A percentile compares a stretch with the other conserved stretches of the same genome.
Conservation (phyloP, 2,329 filamentous ascomycete genomes). For the Aureobasidium sp. region DNA sequence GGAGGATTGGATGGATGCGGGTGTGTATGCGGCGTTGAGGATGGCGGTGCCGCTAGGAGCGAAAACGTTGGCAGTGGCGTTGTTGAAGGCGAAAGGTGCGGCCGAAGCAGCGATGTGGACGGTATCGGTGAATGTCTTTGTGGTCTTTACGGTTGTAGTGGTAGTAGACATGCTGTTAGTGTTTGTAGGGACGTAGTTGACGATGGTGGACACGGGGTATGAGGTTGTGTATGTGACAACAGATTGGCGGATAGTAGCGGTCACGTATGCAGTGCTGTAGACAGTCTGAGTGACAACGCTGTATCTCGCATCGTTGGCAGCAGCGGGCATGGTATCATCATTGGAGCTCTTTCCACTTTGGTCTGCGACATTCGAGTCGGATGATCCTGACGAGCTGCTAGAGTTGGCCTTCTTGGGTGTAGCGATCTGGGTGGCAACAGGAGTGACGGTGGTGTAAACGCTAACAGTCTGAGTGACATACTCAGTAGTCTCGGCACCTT, state of each 20-base stretch:
- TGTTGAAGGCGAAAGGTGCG: slow-evolving; percentile 9
- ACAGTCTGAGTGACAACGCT: slow-evolving; percentile 3
- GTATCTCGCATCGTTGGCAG: background rate
- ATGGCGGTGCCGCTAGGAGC: background rate
- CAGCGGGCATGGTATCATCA: background rate
- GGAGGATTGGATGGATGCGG: background rate
- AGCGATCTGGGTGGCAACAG: background rate
- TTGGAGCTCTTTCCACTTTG: background rate
- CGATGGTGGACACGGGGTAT: background rate
- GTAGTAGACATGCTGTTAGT: background rate
- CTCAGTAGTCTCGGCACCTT: background rate
- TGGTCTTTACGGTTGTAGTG: slow-evolving; percentile 3
- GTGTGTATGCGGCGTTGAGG: background rate
- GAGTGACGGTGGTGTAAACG: slow-evolving; percentile 3
- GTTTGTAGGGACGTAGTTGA: background rate
- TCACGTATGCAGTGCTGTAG: background rate
- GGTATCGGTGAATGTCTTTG: slow-evolving; percentile 3
- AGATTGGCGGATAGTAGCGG: slow-evolving; percentile 4
- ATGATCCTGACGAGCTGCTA: background rate
- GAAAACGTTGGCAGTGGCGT: background rate
- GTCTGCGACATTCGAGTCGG: background rate
- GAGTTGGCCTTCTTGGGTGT: background rate
- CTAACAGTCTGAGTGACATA: slow-evolving; percentile 6
- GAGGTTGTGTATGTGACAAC: slow-evolving; percentile 5
- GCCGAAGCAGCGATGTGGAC: background rate